phyloP scores from a whole-genome alignment of 805 yeast species.

The Metschnikowia koreensis region DNA sequence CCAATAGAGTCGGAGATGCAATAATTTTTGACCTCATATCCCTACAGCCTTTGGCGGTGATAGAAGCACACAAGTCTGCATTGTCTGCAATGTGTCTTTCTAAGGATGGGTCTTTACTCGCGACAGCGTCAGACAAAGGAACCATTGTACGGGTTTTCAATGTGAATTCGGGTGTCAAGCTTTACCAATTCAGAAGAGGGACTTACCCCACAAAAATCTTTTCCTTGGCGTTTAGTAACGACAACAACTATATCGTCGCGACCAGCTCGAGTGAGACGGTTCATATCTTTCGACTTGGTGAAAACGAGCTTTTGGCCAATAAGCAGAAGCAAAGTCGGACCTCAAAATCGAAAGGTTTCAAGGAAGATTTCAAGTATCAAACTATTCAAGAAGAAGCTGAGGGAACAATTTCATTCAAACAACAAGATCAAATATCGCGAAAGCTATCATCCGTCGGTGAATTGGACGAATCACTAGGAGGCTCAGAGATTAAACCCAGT shows the following conservation, averaged over 20 bases:
- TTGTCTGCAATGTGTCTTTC: slow-evolving; percentile 68
- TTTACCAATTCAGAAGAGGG: slow-evolving; percentile 79
- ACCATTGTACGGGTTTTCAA: slow-evolving; percentile 83
- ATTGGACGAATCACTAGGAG: neutral
- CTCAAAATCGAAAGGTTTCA: slow-evolving; percentile 10
- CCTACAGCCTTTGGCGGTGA: slow-evolving; percentile 71
- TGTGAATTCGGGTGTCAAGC: slow-evolving; percentile 57
- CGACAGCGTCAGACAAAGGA: slow-evolving; percentile 89
- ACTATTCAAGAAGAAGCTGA: slow-evolving; percentile 26
- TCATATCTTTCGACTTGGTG: slow-evolving; percentile 79
- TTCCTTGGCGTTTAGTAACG: slow-evolving; percentile 71
- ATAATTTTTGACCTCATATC: slow-evolving; percentile 75
- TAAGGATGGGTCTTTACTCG: slow-evolving; percentile 73
- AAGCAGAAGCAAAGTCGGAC: slow-evolving; percentile 33
- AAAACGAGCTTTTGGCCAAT: slow-evolving; percentile 41
- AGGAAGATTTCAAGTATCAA: slow-evolving; percentile 19
- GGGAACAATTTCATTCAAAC: slow-evolving; percentile 7
- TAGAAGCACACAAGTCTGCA: slow-evolving; percentile 83
- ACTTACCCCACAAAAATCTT: slow-evolving; percentile 79
- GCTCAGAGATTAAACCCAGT: neutral
- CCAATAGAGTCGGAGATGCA: slow-evolving; percentile 62
- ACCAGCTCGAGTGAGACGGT: slow-evolving; percentile 89
- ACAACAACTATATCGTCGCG: slow-evolving; percentile 72
- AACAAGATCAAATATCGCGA: slow-evolving; percentile 9
- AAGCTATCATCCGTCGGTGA: slow-evolving; percentile 11